Evolutionary conservation across 2,329 filamentous ascomycete species (phyloP).

Genomic region (Teratosphaeria destructans): DNA sequence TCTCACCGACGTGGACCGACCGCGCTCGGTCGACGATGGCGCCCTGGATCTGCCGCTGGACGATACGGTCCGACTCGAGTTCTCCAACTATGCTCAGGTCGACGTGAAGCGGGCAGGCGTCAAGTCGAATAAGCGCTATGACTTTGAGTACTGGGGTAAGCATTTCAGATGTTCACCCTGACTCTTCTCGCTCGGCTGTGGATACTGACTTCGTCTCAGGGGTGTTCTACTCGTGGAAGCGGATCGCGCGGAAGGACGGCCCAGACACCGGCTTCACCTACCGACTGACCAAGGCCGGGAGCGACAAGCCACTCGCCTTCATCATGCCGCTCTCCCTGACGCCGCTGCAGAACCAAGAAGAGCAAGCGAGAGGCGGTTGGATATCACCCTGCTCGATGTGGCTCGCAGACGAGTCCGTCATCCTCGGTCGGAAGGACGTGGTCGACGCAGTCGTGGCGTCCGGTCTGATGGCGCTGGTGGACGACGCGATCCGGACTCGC

Average conservation of each 20-base stretch:
- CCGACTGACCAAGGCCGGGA: conserved; percentile 63
- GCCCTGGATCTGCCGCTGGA: conserved; percentile 35
- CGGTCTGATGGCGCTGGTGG: conserved; percentile 78
- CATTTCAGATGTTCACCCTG: too few species aligned
- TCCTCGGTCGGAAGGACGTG: conserved; percentile 64
- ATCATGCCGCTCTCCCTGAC: conserved; percentile 73
- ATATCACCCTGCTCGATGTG: conserved; percentile 83
- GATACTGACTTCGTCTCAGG: conserved; percentile 23
- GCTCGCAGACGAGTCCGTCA: conserved; percentile 65
- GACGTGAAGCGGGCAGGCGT: conserved; percentile 63
- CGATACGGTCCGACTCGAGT: conserved; percentile 81
- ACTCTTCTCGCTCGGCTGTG: background rate
- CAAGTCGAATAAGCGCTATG: conserved; percentile 64
- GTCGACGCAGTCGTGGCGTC: conserved; percentile 83
- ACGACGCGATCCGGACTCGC: conserved; percentile 77
- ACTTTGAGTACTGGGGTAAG: conserved; percentile 79
- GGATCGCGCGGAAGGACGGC: conserved; percentile 58
- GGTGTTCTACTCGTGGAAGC: conserved; percentile 72
- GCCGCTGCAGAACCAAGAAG: conserved; percentile 57
- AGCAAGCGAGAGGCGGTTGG: conserved; percentile 75
- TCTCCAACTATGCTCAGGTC: conserved; percentile 92
- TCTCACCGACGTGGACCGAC: conserved; percentile 28
- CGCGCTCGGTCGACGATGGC: conserved; percentile 25
- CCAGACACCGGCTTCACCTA: conserved; percentile 58
- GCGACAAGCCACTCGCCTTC: conserved; percentile 60